These are phyloP conservation scores for Bolboschoenoplectus hybrid DNA, from an alignment of 202 grass and related monocot genomes.

Conservation along the genomic window DNA sequence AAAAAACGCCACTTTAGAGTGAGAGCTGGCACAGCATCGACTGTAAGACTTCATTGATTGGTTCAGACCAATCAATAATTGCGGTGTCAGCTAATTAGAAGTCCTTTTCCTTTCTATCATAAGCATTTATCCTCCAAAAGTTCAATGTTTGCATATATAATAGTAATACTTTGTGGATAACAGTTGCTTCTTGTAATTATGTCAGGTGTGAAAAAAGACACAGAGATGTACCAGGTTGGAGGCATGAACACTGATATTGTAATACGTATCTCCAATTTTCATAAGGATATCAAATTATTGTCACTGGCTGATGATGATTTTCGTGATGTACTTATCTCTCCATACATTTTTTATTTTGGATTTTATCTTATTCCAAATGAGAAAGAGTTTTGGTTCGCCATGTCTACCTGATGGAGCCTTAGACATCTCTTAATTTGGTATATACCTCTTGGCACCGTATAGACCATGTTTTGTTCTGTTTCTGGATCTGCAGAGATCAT, in stretches of 20 bases:
- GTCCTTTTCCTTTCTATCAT: neutral
- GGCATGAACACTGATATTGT: constrained; percentile 55
- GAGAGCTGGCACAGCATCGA: neutral
- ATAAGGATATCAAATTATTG: constrained; percentile 57
- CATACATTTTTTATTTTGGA: constrained; percentile 31
- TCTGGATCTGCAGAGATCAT: neutral
- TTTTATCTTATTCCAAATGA: constrained; percentile 28
- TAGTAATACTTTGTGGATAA: constrained; percentile 20
- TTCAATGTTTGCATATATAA: neutral
- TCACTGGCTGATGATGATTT: constrained; percentile 65
- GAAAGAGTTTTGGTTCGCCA: neutral
- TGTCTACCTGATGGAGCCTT: neutral
- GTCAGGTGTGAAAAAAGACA: constrained; percentile 62
- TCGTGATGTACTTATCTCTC: constrained; percentile 55
- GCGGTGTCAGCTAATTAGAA: neutral
- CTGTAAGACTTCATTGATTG: neutral
- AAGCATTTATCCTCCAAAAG: neutral
- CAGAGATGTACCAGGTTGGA: constrained; percentile 65
- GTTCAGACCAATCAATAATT: constrained; percentile 12
- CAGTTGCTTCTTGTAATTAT: constrained; percentile 21
- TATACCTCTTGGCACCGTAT: neutral
- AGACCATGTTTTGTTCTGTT: neutral
- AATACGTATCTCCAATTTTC: constrained; percentile 59
- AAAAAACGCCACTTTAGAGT: neutral
- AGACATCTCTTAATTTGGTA: neutral